A percentile compares a stretch with the other conserved stretches of the same genome.
These are phyloP conservation scores for Pichia scutulata DNA, from an alignment of 805 yeast species.

Conservation along the genomic window DNA sequence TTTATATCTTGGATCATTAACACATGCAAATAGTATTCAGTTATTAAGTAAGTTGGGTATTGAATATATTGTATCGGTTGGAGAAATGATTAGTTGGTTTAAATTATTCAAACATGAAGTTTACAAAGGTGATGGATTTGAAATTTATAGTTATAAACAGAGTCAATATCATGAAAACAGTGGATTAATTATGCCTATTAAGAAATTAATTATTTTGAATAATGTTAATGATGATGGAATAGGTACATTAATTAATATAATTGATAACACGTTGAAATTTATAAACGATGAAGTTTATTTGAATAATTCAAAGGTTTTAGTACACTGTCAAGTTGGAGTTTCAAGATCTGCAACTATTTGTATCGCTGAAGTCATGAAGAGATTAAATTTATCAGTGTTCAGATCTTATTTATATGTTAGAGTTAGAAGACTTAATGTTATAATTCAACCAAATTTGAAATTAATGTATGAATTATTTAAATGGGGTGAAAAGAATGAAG, in stretches of 20 bases:
- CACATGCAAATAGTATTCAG: conserved; percentile 68
- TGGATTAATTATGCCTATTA: conserved; percentile 26
- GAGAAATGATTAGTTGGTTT: conserved; percentile 70
- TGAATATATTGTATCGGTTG: conserved; percentile 73
- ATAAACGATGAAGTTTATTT: conserved; percentile 45
- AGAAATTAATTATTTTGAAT: conserved; percentile 52
- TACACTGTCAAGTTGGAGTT: conserved; percentile 95
- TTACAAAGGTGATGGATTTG: conserved; percentile 24
- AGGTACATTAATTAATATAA: conserved; percentile 57
- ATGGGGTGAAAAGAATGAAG: conserved; percentile 42
- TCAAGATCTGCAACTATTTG: conserved; percentile 93
- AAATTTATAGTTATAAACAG: conserved; percentile 18
- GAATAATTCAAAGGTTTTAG: conserved; percentile 47
- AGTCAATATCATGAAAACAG: conserved; percentile 11
- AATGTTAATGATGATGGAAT: conserved; percentile 89
- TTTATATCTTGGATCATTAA: conserved; percentile 75
- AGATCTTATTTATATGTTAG: conserved; percentile 84
- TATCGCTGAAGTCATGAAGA: conserved; percentile 87
- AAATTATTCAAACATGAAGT: conserved; percentile 15
- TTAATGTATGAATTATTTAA: conserved; percentile 85
- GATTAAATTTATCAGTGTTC: conserved; percentile 58
- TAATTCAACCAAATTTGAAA: conserved; percentile 88
- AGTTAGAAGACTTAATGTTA: conserved; percentile 81
- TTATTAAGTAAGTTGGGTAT: conserved; percentile 62
- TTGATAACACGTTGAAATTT: conserved; percentile 58